These are phyloP conservation scores for Talaromyces sp. DNA, from an alignment of 2,329 filamentous ascomycete species.

Conservation along the genomic window DNA sequence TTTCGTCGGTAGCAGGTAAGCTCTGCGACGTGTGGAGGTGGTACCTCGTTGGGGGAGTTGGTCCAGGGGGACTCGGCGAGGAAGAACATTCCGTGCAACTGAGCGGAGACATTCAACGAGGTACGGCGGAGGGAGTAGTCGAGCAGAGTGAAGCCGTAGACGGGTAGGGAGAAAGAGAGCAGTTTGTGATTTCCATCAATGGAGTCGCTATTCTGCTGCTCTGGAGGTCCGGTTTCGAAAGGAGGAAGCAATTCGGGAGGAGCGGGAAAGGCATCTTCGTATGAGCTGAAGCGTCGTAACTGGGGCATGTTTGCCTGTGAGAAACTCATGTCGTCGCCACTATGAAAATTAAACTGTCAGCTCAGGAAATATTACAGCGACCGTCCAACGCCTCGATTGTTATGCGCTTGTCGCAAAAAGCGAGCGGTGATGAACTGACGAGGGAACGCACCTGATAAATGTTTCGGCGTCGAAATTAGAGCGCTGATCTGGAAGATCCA, in stretches of 20 bases:
- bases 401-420: conserved; percentile 1
- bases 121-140: conserved; percentile 58
- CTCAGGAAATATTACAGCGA: neutral
- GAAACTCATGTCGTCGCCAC: conserved; percentile 53
- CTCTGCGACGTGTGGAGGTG: conserved; percentile 60
- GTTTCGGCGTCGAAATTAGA: conserved; percentile 60
- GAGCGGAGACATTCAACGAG: conserved; percentile 57
- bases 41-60: conserved; percentile 52
- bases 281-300: conserved; percentile 51
- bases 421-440: conserved; percentile 9
- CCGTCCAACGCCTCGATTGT: neutral
- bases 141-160: conserved; percentile 59
- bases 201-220: conserved; percentile 45
- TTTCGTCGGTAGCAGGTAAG: conserved; percentile 95
- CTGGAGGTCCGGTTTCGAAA: conserved; percentile 42
- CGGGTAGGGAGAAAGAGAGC: conserved; percentile 67
- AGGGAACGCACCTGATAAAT: conserved; percentile 54
- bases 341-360: conserved; percentile 23
- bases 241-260: conserved; percentile 33
- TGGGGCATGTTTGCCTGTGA: conserved; percentile 42
- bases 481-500: conserved; percentile 57
- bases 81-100: conserved; percentile 68
- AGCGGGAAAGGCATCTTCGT: conserved; percentile 48
- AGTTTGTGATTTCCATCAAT: conserved; percentile 67
- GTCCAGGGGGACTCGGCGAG: conserved; percentile 64